Conservation (phyloP, 495 filamentous ascomycete genomes). For the Aspergillus indologenus region DNA sequence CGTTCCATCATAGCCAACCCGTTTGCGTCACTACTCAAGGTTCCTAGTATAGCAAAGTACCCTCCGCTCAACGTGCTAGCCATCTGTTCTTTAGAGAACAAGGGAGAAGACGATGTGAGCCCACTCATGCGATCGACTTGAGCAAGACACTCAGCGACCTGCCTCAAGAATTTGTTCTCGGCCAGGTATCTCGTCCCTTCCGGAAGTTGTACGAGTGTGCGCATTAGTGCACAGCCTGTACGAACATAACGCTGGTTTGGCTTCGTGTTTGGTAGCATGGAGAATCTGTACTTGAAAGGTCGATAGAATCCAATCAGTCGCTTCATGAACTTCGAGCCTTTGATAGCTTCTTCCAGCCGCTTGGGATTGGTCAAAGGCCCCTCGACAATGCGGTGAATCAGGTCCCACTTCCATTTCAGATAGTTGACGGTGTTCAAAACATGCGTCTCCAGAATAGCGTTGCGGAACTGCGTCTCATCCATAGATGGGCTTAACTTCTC, state of each 20-base stretch:
- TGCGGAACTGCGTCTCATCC: conserved; percentile 85
- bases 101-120: conserved; percentile 77
- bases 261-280: conserved; percentile 79
- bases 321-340: conserved; percentile 92
- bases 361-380: conserved; percentile 91
- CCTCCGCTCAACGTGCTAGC: conserved; percentile 80
- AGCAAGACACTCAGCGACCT: conserved; percentile 91
- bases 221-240: conserved; percentile 82
- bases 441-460: conserved; percentile 79
- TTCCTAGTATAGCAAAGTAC: conserved; percentile 90
- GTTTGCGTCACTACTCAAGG: conserved; percentile 72
- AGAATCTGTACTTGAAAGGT: conserved; percentile 94
- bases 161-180: conserved; percentile 87
- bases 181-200: conserved; percentile 83
- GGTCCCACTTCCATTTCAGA: conserved; percentile 94
- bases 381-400: conserved; percentile 86
- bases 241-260: conserved; percentile 91
- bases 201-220: conserved; percentile 74
- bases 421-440: conserved; percentile 83
- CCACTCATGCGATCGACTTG: conserved; percentile 92
- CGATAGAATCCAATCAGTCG: conserved; percentile 90
- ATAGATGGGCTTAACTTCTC: conserved; percentile 67
- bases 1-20: conserved; percentile 89
- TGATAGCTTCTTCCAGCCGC: conserved; percentile 89
- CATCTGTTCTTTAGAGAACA: conserved; percentile 83